Evolutionary conservation across 2,329 filamentous ascomycete genomes (phyloP).

Genomic region (Cladosporium oxysporum): DNA sequence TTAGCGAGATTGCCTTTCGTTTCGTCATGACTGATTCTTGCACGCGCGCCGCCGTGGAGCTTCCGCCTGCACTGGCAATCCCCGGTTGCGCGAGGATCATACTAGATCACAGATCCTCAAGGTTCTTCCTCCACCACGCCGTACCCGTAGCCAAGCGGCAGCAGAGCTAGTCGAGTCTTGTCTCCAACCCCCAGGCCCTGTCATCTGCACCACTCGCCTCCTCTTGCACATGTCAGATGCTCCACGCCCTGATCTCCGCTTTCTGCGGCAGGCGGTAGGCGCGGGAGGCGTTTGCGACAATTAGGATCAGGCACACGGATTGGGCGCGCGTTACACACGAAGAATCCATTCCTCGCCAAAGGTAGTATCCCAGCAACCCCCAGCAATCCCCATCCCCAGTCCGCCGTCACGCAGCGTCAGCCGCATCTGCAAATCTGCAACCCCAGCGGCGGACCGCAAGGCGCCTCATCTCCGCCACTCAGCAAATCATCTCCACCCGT

Average conservation of each 20-base stretch:
- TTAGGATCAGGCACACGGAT: constrained; percentile 10
- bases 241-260: constrained; percentile 9
- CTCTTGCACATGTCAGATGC: constrained; percentile 20
- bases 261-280: background rate
- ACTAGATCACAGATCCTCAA: constrained; percentile 13
- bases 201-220: constrained; percentile 10
- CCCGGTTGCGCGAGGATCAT: constrained; percentile 5
- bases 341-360: background rate
- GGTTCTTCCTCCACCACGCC: background rate
- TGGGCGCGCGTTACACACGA: background rate
- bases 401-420: constrained; percentile 8
- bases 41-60: background rate
- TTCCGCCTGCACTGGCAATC: constrained; percentile 10
- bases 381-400: background rate
- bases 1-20: constrained; percentile 15
- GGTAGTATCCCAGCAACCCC: constrained; percentile 17
- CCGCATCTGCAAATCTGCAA: constrained; percentile 17
- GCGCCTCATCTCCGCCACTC: constrained; percentile 15
- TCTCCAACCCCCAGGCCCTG: background rate
- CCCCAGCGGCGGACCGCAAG: constrained; percentile 16
- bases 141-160: background rate
- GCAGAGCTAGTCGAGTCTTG: constrained; percentile 11
- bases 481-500: constrained; percentile 14
- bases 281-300: constrained; percentile 2
- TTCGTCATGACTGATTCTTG: constrained; percentile 9